A percentile compares a stretch with the other conserved stretches of the same genome.
These are phyloP conservation scores for Fusarium sp. DNA, from an alignment of 2,329 filamentous ascomycete genomes.

Conservation along the genomic window DNA sequence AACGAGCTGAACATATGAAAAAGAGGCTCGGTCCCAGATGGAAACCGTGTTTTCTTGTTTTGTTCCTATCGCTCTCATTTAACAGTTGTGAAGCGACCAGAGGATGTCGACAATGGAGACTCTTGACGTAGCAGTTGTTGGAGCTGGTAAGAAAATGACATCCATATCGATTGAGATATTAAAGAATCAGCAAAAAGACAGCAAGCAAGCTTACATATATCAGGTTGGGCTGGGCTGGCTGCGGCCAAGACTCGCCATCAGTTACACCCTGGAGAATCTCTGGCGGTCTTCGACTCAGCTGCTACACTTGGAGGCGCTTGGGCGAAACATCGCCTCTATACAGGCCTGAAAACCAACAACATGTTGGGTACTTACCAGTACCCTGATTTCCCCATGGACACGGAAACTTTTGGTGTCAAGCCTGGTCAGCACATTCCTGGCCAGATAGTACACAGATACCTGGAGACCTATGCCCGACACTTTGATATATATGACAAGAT, in stretches of 20 bases:
- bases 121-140: conserved; percentile 58
- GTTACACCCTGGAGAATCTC: conserved; percentile 62
- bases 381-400: conserved; percentile 75
- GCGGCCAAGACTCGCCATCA: conserved; percentile 69
- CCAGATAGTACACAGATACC: conserved; percentile 56
- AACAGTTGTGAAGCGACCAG: neutral
- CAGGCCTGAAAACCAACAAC: conserved; percentile 77
- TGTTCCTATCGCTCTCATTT: neutral
- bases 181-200: neutral
- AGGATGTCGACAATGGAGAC: conserved; percentile 48
- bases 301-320: conserved; percentile 73
- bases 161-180: neutral
- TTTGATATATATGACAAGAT: conserved; percentile 54
- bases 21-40: neutral
- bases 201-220: conserved; percentile 1
- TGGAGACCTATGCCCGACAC: conserved; percentile 53
- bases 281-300: conserved; percentile 66
- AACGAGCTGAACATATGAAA: neutral
- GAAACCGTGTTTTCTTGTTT: neutral
- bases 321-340: conserved; percentile 72
- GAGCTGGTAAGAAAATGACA: conserved; percentile 57
- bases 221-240: conserved; percentile 61
- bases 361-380: conserved; percentile 77
- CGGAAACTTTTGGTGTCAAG: conserved; percentile 58
- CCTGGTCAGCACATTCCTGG: conserved; percentile 58